phyloP scores from a whole-genome alignment of 495 filamentous ascomycete genomes.

The Chaetomium tenue region DNA sequence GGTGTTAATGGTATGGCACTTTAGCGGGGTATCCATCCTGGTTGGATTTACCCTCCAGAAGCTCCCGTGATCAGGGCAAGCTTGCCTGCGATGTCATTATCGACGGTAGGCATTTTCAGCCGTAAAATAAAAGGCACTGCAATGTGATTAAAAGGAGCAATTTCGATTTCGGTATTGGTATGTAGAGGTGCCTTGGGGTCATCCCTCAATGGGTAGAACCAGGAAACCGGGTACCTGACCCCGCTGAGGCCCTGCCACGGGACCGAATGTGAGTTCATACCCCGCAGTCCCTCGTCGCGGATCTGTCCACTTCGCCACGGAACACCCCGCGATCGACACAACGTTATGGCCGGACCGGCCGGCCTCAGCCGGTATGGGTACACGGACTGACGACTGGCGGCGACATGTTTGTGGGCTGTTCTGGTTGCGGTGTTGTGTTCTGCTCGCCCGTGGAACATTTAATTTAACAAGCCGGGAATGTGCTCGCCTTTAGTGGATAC shows the following conservation, averaged over 20 bases:
- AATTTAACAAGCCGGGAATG: not conserved
- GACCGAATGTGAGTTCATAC: not conserved
- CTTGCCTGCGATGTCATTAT: constrained; percentile 57
- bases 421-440: not conserved
- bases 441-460: not conserved
- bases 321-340: not conserved
- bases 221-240: constrained; percentile 7
- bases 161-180: too few relatives aligned
- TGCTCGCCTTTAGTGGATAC: not conserved
- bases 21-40: not conserved
- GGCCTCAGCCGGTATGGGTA: not conserved
- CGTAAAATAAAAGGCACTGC: too few relatives aligned
- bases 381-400: not conserved
- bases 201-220: constrained; percentile 7
- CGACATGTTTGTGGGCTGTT: not conserved
- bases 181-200: too few relatives aligned
- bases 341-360: not conserved
- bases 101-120: constrained; percentile 28
- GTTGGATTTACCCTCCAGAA: constrained; percentile 57
- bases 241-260: constrained; percentile 8
- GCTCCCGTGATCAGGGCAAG: constrained; percentile 65
- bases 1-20: not conserved
- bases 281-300: constrained; percentile 5
- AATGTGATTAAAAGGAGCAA: not conserved
- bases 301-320: not conserved